Conservation (phyloP, 1,139 yeast genomes). For the Yamadazyma buinensis region DNA sequence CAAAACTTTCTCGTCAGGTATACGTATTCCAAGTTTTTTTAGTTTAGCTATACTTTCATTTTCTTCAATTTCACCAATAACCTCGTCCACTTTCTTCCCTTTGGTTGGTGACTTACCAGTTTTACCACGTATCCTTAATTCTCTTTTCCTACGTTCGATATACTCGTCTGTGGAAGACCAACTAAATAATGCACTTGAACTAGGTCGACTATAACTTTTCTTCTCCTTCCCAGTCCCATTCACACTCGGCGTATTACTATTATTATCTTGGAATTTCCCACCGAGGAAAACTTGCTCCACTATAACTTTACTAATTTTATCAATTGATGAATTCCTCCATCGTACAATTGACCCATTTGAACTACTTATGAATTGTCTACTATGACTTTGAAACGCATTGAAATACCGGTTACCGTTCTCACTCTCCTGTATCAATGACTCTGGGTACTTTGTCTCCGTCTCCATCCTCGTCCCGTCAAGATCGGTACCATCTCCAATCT, state of each 20-base stretch:
- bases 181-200: conserved; percentile 35
- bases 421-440: conserved; percentile 30
- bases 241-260: too few species aligned
- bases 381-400: conserved; percentile 32
- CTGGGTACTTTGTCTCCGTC: conserved; percentile 25
- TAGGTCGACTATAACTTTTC: conserved; percentile 11
- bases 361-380: conserved; percentile 30
- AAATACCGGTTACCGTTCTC: conserved; percentile 30
- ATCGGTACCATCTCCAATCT: neutral
- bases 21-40: conserved; percentile 8
- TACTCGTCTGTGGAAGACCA: conserved; percentile 47
- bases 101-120: conserved; percentile 4
- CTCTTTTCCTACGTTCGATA: conserved; percentile 30
- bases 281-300: conserved; percentile 27
- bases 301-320: conserved; percentile 24
- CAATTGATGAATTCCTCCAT: conserved; percentile 32
- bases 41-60: conserved; percentile 4
- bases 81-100: neutral
- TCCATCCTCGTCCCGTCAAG: neutral
- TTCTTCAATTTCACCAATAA: conserved; percentile 3
- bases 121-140: conserved; percentile 15
- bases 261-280: conserved; percentile 12
- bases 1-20: conserved; percentile 19
- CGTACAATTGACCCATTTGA: conserved; percentile 21
- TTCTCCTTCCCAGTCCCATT: conserved; percentile 3